Conservation (phyloP, 768 basidiomycete genomes). For the Ephemerocybe angulata region DNA sequence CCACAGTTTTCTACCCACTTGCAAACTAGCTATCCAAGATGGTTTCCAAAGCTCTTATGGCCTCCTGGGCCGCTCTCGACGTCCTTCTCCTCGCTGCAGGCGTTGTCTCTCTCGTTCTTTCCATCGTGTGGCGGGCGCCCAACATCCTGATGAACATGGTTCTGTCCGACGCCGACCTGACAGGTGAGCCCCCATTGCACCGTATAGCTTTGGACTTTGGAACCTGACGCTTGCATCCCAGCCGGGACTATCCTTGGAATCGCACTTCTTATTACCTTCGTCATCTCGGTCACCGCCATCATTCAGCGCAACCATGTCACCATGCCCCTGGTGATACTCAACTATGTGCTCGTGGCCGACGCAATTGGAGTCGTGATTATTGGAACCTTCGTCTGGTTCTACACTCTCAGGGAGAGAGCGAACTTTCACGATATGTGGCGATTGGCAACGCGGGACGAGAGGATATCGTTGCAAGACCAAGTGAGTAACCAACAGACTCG, state of each 20-base stretch:
- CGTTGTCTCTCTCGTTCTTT: constrained; percentile 57
- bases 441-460: constrained; percentile 39
- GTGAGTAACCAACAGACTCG: constrained; percentile 37
- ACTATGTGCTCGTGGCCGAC: constrained; percentile 69
- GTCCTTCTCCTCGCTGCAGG: constrained; percentile 69
- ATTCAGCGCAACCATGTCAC: constrained; percentile 68
- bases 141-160: constrained; percentile 75
- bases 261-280: constrained; percentile 60
- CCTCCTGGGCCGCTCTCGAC: constrained; percentile 71
- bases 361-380: constrained; percentile 56
- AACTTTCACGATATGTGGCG: constrained; percentile 64
- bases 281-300: constrained; percentile 68
- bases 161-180: constrained; percentile 53
- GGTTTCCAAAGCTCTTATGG: constrained; percentile 70
- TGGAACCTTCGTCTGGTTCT: constrained; percentile 80
- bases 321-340: constrained; percentile 68
- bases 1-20: constrained; percentile 11
- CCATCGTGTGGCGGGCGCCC: constrained; percentile 65
- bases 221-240: constrained; percentile 23
- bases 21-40: constrained; percentile 37
- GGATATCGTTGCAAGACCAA: constrained; percentile 66
- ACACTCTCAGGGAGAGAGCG: constrained; percentile 64
- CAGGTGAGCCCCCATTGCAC: constrained; percentile 40
- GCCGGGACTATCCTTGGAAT: constrained; percentile 72
- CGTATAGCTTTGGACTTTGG: background rate